Conservation (phyloP, 352 stramenopile species). For the Phytopythium kandeliae region DNA sequence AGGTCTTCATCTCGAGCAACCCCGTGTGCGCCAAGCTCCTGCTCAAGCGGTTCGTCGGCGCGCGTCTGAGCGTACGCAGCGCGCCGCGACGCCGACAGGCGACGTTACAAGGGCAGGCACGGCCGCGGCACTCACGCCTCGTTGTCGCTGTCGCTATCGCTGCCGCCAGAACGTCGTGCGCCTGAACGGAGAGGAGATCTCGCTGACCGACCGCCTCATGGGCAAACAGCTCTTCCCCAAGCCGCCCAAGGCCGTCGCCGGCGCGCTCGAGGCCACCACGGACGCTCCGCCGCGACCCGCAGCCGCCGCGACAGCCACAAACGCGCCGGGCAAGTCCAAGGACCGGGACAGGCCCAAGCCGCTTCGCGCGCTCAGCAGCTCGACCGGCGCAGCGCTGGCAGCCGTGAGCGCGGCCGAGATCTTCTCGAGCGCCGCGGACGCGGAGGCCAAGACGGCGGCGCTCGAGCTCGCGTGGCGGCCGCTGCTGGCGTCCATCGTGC, state of each 20-base stretch:
- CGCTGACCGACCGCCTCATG: conserved; percentile 27
- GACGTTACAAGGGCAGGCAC: no score
- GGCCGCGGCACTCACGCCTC: no score
- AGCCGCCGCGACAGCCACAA: neutral
- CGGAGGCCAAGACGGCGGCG: conserved; percentile 50
- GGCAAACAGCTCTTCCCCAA: conserved; percentile 60
- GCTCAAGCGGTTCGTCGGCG: conserved; percentile 46
- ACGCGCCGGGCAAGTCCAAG: conserved; percentile 9
- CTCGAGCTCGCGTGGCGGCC: conserved; percentile 50
- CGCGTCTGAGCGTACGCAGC: conserved; percentile 37
- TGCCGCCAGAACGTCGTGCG: conserved; percentile 39
- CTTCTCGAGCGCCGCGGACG: conserved; percentile 33
- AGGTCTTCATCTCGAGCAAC: conserved; percentile 69
- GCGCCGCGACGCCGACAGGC: no score
- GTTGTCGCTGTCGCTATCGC: neutral
- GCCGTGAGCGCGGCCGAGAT: conserved; percentile 34
- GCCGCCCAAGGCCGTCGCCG: conserved; percentile 5
- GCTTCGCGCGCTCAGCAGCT: conserved; percentile 4
- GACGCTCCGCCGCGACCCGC: neutral
- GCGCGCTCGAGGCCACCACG: conserved; percentile 1
- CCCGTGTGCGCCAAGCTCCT: conserved; percentile 44
- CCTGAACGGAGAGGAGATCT: conserved; percentile 63
- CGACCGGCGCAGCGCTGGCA: conserved; percentile 6
- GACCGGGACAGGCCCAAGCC: conserved; percentile 14
- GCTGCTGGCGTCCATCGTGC: conserved; percentile 49